These are phyloP conservation scores for Penicillium hesseltinei DNA, from an alignment of 2,329 filamentous ascomycete species.

Conservation along the genomic window DNA sequence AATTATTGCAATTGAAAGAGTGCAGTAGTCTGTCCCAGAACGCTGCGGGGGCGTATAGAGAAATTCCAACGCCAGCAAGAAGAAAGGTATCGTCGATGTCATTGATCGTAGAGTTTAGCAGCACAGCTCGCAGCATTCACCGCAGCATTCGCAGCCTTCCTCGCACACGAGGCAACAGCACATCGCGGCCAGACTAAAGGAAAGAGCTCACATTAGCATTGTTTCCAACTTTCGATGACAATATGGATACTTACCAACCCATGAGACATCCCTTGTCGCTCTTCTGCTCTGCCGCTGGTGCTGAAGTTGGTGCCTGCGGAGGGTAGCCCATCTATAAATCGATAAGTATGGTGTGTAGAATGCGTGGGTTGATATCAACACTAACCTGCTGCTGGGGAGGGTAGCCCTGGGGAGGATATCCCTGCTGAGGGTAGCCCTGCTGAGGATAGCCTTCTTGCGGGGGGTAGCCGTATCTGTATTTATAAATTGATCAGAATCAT, in stretches of 20 bases:
- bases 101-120: constrained; percentile 30
- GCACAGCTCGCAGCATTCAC: constrained; percentile 50
- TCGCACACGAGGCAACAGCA: constrained; percentile 66
- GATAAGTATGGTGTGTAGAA: background rate
- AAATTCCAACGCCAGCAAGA: constrained; percentile 22
- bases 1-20: constrained; percentile 6
- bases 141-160: constrained; percentile 63
- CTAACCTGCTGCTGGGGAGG: background rate
- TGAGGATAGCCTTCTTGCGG: background rate
- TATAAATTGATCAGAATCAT: background rate
- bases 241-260: constrained; percentile 45
- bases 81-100: constrained; percentile 25
- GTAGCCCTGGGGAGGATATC: constrained; percentile 27
- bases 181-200: constrained; percentile 51
- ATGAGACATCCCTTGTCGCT: constrained; percentile 44
- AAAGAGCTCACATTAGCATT: constrained; percentile 10
- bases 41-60: constrained; percentile 4
- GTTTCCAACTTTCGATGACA: background rate
- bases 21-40: constrained; percentile 5
- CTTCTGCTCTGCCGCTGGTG: constrained; percentile 35
- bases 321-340: background rate
- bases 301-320: constrained; percentile 14
- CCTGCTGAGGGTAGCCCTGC: background rate
- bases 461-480: constrained; percentile 20
- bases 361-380: background rate